Evolutionary conservation across 83 land plant genomes (phyloP), one percentile per base, ranked within the genome.

Genomic region (Larix sibirica): DNA sequence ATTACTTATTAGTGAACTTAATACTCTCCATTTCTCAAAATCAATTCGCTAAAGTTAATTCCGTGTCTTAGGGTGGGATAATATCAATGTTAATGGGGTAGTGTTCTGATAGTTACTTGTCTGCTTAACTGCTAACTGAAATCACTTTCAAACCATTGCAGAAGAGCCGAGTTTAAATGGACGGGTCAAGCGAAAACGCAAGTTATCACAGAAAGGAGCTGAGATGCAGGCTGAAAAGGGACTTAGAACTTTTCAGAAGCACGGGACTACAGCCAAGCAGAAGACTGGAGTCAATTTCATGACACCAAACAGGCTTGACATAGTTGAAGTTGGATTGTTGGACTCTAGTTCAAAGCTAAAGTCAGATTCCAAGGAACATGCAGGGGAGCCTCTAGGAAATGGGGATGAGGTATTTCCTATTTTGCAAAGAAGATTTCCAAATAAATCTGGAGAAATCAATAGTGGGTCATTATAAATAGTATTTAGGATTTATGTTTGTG

Each of bases 151-250:
- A 50, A 50, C 56, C 56, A 50, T 50, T 50, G 56, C 56, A 50
- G 56, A 50, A 81, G 97, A 93, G 61, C 84, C 83, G 3, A 94
- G 74, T 44, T 84, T 81, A 65, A 83, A 84, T 81, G 86, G 90
- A 9, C 90, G 91, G 5, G 44, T 87, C 47, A 96, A 88, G 88
- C 87, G 99, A 67, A 96, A 85, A 65, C 84, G 99, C 80, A 96
- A 87, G 82, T 90, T 93, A 17, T 94, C 99, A 62, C 96, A 88
- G 84, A 95, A 95, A 79, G 95, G 92, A 64, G 81, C 91, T 65
- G 97, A 93, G 87, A 80, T 94, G 83, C 91, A 94, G 83, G 95
- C 92, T 59, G 94, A 91, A 90, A 91, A 86, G 83, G 94, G 87
- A 14, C 85, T 84, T 78, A 95, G 85, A 69, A 87, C 94, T 9